Base-by-base conservation (phyloP, 2,329 filamentous ascomycete species). In the Proliferodiscus dingleyae region DNA sequence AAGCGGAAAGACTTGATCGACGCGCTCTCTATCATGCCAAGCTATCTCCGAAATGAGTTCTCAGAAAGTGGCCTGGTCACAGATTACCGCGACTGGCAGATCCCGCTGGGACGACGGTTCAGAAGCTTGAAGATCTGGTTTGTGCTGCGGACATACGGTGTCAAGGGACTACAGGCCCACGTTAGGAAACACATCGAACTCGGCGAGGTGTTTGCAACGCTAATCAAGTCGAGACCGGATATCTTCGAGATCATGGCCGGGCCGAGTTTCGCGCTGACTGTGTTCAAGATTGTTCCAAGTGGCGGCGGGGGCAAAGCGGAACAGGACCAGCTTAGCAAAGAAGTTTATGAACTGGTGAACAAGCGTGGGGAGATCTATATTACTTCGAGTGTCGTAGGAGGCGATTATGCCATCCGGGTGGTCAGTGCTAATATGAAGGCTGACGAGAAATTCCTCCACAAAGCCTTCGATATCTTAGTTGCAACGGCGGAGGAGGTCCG, bases 1-100 rank as follows among this genome's bases (percentile, higher is more conserved):
- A 76, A 83, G 59, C 79, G 90, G 13, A 70, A 73, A 44, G 82
- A 89, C 67, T 77, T 97, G n/a, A 88, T 85, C 34, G 76, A 83
- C 50, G 86, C 89, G 0, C 76, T 95, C 33, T 83, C 80, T 61
- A 85, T 93, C 62, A 84, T 84, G 13, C 87, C 87, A 0, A 77
- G 84, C 4, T 96, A 95, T 70, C 79, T 96, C 22, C 77, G 82
- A 53, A 96, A 96, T 67, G 71, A 80, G 3, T 89, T 83, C 69
- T 87, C 85, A 3, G 88, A 93, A 57, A 79, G 77, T 29, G 89
- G 89, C 0, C 75, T 91, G 2, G 91, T 96, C 1, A 95, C 89
- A 19, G 91, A 97, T 67, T 96, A 95, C 71, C 81, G 91, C 37
- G 90, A 97, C 72, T 97, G 91, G 91, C 89, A 95, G 69, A 94